Evolutionary conservation across 176 grass and related monocot species (phyloP).

Genomic region (Pontederia paniculata): DNA sequence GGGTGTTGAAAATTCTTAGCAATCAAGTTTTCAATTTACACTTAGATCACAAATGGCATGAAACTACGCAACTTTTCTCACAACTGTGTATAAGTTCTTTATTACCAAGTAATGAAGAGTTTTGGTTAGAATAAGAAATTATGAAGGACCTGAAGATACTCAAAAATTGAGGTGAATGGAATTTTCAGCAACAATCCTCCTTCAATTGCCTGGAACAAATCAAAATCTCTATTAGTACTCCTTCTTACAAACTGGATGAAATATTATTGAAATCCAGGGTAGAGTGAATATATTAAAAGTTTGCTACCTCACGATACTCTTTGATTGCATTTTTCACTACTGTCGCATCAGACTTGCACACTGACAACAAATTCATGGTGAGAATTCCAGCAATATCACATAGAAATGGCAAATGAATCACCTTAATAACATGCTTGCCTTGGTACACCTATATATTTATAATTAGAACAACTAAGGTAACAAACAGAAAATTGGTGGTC

Average conservation of each 20-base stretch:
- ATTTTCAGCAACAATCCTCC: slow-evolving; percentile 72
- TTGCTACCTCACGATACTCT: slow-evolving; percentile 46
- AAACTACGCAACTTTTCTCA: too few species aligned
- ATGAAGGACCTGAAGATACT: slow-evolving; percentile 77
- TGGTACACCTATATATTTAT: too few species aligned
- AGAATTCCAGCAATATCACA: neutral
- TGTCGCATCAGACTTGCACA: slow-evolving; percentile 28
- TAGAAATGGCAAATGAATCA: too few species aligned
- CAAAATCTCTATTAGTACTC: neutral
- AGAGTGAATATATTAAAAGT: neutral
- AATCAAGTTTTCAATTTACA: neutral
- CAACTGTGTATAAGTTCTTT: too few species aligned
- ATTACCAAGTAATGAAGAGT: too few species aligned
- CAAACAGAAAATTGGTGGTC: too few species aligned
- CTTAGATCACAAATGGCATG: too few species aligned
- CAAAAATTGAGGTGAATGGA: slow-evolving; percentile 89
- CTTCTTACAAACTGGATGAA: neutral
- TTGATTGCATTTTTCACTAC: slow-evolving; percentile 55
- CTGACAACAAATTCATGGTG: slow-evolving; percentile 18
- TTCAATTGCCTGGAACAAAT: slow-evolving; percentile 54
- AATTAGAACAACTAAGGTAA: too few species aligned
- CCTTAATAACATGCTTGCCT: too few species aligned
- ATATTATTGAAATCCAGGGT: neutral
- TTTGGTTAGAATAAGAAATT: neutral
- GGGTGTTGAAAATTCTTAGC: neutral